A percentile compares a stretch with the other conserved stretches of the same genome.
phyloP scores from a whole-genome alignment of 352 stramenopile genomes.

The Phytophthora podocarpi region DNA sequence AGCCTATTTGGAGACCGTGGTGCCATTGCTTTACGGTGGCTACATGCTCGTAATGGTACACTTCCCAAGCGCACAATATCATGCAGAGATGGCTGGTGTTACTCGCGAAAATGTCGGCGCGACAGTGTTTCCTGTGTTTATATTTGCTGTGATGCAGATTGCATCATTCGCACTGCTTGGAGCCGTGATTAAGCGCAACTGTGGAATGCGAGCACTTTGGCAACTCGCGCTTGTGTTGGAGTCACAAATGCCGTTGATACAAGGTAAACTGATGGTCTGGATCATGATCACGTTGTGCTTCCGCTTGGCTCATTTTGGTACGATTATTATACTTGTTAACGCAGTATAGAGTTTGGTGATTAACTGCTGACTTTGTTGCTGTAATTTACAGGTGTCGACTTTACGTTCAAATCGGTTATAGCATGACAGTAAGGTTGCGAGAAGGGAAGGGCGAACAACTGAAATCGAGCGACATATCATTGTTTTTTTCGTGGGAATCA shows the following conservation, averaged over 20 bases:
- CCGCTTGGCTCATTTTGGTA: not conserved
- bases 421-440: no score
- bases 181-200: conserved; percentile 9
- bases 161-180: conserved; percentile 18
- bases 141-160: conserved; percentile 24
- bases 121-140: conserved; percentile 3
- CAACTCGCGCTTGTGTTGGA: not conserved
- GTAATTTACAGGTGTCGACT: not conserved
- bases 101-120: not conserved
- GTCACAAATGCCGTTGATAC: not conserved
- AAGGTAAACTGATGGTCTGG: not conserved
- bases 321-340: not conserved
- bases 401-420: not conserved
- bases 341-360: not conserved
- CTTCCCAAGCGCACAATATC: conserved; percentile 20
- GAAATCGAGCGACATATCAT: no score
- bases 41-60: conserved; percentile 14
- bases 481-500: no score
- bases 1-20: conserved; percentile 41
- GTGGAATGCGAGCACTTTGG: conserved; percentile 7
- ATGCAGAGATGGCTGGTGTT: conserved; percentile 14
- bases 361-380: not conserved
- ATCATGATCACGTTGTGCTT: conserved; percentile 4
- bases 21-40: conserved; percentile 31
- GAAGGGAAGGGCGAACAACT: no score